phyloP scores from a whole-genome alignment of 2,329 filamentous ascomycete genomes.

The Rhynchosporium agropyri region DNA sequence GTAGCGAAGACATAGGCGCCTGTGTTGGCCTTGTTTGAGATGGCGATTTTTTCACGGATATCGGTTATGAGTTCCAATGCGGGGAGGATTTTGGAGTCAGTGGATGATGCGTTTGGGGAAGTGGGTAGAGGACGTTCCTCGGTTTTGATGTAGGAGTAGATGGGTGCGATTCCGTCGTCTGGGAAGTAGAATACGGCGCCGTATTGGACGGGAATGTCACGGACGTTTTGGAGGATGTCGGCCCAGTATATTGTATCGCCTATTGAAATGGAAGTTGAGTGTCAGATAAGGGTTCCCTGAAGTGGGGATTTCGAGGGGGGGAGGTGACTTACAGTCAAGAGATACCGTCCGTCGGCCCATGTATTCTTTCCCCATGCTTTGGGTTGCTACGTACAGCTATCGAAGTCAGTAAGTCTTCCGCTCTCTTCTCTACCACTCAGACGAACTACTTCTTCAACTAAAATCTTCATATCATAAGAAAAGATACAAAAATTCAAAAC shows the following conservation, averaged over 20 bases:
- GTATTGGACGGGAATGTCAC: constrained; percentile 12
- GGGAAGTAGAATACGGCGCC: constrained; percentile 23
- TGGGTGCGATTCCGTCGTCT: constrained; percentile 37
- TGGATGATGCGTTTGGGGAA: too few relatives aligned
- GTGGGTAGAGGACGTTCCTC: constrained; percentile 25
- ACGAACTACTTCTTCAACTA: too few relatives aligned
- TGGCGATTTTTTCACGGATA: constrained; percentile 41
- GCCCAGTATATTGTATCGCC: constrained; percentile 43
- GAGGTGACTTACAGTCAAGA: constrained; percentile 35
- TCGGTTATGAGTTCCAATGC: constrained; percentile 32
- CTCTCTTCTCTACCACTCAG: too few relatives aligned
- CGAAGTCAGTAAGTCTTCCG: not conserved
- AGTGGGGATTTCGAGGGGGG: too few relatives aligned
- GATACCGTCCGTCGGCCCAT: constrained; percentile 40
- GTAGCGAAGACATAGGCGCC: constrained; percentile 20
- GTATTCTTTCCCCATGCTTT: constrained; percentile 41
- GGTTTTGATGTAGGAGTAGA: constrained; percentile 42
- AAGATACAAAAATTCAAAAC: not conserved
- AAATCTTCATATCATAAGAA: too few relatives aligned
- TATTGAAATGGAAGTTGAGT: not conserved
- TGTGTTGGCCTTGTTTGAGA: constrained; percentile 34
- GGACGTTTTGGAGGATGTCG: constrained; percentile 37
- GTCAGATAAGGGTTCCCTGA: too few relatives aligned
- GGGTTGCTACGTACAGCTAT: constrained; percentile 40
- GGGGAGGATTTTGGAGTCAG: too few relatives aligned